Conservation (phyloP, 2,329 filamentous ascomycete genomes). For the Exophiala bonariae region DNA sequence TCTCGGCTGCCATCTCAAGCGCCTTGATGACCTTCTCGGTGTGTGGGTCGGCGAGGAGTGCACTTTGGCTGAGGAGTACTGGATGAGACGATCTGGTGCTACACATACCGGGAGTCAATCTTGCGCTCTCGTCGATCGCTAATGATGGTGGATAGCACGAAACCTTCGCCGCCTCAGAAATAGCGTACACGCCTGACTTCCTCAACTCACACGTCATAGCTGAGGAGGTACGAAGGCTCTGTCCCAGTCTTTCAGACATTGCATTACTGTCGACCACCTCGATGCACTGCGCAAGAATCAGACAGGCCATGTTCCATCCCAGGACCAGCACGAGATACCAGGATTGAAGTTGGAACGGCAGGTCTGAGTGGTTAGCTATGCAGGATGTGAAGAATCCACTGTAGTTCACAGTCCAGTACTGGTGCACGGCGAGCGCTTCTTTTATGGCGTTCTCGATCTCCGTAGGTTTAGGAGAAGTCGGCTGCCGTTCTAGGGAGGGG, state of each 20-base stretch:
- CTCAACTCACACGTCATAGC: constrained; percentile 2
- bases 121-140: background rate
- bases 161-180: constrained; percentile 1
- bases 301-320: constrained; percentile 3
- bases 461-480: background rate
- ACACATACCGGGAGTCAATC: too few species aligned
- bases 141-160: background rate
- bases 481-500: background rate
- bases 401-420: constrained; percentile 3
- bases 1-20: background rate
- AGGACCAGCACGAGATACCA: constrained; percentile 8
- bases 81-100: background rate
- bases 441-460: constrained; percentile 3
- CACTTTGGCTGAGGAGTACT: background rate
- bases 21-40: background rate
- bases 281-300: constrained; percentile 2
- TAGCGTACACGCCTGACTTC: constrained; percentile 5
- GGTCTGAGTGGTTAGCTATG: background rate
- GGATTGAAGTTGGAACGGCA: constrained; percentile 5
- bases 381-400: constrained; percentile 2
- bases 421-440: constrained; percentile 2
- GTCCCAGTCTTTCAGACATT: constrained; percentile 2
- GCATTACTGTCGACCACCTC: background rate
- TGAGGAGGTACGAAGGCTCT: constrained; percentile 2
- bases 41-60: background rate